Percentiles rank a stretch among this genome's conserved stretches.
Evolutionary conservation across 2,329 filamentous ascomycete genomes (phyloP).

Genomic region (Colletotrichum chlorophyti): DNA sequence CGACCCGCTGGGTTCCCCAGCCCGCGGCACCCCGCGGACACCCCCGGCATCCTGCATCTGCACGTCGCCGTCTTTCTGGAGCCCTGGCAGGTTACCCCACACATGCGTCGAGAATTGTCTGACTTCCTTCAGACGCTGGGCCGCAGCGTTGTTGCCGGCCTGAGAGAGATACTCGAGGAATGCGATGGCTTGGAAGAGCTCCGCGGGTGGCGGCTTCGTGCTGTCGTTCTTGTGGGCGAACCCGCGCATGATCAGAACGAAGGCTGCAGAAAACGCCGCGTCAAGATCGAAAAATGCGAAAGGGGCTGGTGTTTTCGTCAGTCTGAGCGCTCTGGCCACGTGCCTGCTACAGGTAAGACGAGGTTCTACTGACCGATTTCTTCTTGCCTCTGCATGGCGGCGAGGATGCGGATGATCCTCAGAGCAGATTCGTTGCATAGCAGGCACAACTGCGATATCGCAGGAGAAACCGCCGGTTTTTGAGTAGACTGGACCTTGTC

Average conservation of each 20-base stretch:
- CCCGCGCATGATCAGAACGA: constrained; percentile 36
- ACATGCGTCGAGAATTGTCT: constrained; percentile 36
- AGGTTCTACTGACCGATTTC: constrained; percentile 29
- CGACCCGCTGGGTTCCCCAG: not conserved
- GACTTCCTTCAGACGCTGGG: constrained; percentile 33
- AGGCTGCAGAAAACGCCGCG: constrained; percentile 37
- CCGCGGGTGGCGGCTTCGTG: constrained; percentile 34
- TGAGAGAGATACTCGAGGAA: constrained; percentile 33
- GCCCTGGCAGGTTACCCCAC: constrained; percentile 32
- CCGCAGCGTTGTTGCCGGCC: constrained; percentile 35
- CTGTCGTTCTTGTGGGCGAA: constrained; percentile 33
- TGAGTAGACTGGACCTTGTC: constrained; percentile 34
- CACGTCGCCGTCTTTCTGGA: constrained; percentile 22
- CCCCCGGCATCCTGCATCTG: constrained; percentile 31
- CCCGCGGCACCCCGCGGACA: not conserved
- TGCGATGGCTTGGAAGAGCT: constrained; percentile 32
- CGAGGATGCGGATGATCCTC: constrained; percentile 35
- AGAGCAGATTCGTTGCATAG: constrained; percentile 36
- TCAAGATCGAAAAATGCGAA: constrained; percentile 39
- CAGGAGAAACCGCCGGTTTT: constrained; percentile 29
- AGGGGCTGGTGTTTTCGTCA: constrained; percentile 20
- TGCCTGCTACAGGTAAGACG: rapidly evolving
- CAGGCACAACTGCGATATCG: constrained; percentile 31
- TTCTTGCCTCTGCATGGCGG: constrained; percentile 31
- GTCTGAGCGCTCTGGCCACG: not conserved